These are phyloP conservation scores for Leucaena leucocephala DNA, from an alignment of 306 rosid genomes.

Conservation along the genomic window DNA sequence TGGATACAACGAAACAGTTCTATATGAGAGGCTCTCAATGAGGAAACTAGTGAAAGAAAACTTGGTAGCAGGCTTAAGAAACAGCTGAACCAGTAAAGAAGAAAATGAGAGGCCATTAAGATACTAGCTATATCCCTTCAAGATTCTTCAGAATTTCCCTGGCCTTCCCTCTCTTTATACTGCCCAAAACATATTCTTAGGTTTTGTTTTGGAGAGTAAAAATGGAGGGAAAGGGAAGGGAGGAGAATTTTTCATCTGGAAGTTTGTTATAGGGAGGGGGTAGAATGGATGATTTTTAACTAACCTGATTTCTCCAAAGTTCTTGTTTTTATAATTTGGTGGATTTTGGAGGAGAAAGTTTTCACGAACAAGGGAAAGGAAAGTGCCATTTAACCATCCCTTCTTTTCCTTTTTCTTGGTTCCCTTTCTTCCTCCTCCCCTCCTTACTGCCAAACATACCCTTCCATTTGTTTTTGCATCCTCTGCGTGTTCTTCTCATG, in stretches of 20 bases:
- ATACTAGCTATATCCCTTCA: neutral
- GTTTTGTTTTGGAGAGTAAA: neutral
- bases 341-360: neutral
- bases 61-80: no score
- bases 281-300: neutral
- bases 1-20: neutral
- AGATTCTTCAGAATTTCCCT: neutral
- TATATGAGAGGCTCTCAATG: neutral
- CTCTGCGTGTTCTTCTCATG: neutral
- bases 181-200: neutral
- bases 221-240: neutral
- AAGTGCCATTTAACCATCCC: neutral
- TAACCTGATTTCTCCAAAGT: neutral
- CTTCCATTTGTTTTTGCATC: neutral
- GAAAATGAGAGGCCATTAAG: neutral
- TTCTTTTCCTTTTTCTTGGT: neutral
- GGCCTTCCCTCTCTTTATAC: neutral
- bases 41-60: neutral
- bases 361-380: neutral
- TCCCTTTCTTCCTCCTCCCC: neutral
- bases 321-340: neutral
- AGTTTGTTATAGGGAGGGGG: neutral
- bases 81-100: neutral
- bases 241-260: neutral
- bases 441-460: neutral